Percentiles rank a stretch among this genome's conserved stretches.
phyloP scores from a whole-genome alignment of 306 rosid genomes.

The Lathyrus aphaca region DNA sequence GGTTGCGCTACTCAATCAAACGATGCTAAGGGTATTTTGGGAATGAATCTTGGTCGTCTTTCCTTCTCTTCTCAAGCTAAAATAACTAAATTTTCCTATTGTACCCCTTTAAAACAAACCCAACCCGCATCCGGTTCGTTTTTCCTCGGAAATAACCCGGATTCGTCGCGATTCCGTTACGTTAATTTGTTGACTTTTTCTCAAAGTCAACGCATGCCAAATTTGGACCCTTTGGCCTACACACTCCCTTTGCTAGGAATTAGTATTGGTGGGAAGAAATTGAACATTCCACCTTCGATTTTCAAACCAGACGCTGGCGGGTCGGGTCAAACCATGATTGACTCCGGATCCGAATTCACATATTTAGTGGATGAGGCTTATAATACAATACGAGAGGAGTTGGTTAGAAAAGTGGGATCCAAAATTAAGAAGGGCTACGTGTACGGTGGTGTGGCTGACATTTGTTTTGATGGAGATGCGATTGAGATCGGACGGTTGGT shows the following conservation, averaged over 20 bases:
- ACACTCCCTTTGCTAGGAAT: slow-evolving; percentile 72
- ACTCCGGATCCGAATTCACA: slow-evolving; percentile 82
- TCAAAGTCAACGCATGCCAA: slow-evolving; percentile 75
- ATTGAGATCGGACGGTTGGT: slow-evolving; percentile 60
- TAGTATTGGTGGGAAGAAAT: slow-evolving; percentile 47
- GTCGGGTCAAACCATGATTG: slow-evolving; percentile 89
- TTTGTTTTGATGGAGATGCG: slow-evolving; percentile 62
- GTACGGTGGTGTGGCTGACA: slow-evolving; percentile 64
- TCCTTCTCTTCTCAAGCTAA: slow-evolving; percentile 75
- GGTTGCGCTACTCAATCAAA: slow-evolving; percentile 70
- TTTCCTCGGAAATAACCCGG: slow-evolving; percentile 74
- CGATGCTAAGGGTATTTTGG: slow-evolving; percentile 83
- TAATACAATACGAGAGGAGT: slow-evolving; percentile 54
- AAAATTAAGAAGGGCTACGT: slow-evolving; percentile 65
- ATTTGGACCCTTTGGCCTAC: slow-evolving; percentile 74
- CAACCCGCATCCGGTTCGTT: slow-evolving; percentile 65
- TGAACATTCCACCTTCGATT: slow-evolving; percentile 46
- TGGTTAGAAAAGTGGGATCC: slow-evolving; percentile 59
- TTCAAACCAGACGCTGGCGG: slow-evolving; percentile 71
- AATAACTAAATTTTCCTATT: slow-evolving; percentile 76
- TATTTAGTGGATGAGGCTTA: slow-evolving; percentile 79
- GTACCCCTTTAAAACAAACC: slow-evolving; percentile 55
- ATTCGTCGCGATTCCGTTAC: slow-evolving; percentile 50
- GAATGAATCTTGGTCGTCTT: slow-evolving; percentile 77
- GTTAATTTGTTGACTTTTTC: slow-evolving; percentile 53